Evolutionary conservation across 2,329 filamentous ascomycete species (phyloP), one percentile per base, ranked within the genome.

Genomic region (Trichoderma atroviride): DNA sequence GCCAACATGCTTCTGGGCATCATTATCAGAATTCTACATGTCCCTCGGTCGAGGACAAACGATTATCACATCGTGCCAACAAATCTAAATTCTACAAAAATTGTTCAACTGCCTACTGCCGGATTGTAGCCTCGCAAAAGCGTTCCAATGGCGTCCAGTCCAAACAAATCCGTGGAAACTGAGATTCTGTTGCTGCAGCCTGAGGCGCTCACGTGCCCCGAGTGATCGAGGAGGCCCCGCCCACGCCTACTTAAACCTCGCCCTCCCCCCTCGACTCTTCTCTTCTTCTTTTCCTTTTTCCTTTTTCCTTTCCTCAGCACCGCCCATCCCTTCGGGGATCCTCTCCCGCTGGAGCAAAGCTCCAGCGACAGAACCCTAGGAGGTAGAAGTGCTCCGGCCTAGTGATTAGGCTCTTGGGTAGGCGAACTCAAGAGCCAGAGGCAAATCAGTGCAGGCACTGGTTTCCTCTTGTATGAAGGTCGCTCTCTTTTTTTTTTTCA

Each of bases 401-500:
- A 29, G 43, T 67, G 64, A 67, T 67, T 59, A 58, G 24, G 33
- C 50, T 55, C 55, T 50, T 13, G 50, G 29, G 7, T 2, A 35
- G 43, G 64, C 64, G n/a, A 27, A 22, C n/a, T n/a, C 11, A 37
- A 43, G 55, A 55, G 50, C 43, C 24, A 55, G 53, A 43, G 40
- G 35, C 31, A 6, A 7, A 35, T 14, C 55, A 24, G 55, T 6
- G 37, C 55, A 19, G 16, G n/a, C 40, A 43, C 40, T 19, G 19
- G 19, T 43, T 5, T 6, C 40, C 40, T 43, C 40, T n/a, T 16
- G n/a, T 9, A 60, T 67, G 64, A 67, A 56, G 64, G 64, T 37
- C 31, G 62, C 50, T 69, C 33, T n/a, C n/a, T 33, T 10, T 33
- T 33, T n/a, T n/a, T 70, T 71, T 71, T 71, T 35, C 70, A 70